These are phyloP conservation scores for Colletotrichum incanum DNA, from an alignment of 2,329 filamentous ascomycete species.

Conservation along the genomic window DNA sequence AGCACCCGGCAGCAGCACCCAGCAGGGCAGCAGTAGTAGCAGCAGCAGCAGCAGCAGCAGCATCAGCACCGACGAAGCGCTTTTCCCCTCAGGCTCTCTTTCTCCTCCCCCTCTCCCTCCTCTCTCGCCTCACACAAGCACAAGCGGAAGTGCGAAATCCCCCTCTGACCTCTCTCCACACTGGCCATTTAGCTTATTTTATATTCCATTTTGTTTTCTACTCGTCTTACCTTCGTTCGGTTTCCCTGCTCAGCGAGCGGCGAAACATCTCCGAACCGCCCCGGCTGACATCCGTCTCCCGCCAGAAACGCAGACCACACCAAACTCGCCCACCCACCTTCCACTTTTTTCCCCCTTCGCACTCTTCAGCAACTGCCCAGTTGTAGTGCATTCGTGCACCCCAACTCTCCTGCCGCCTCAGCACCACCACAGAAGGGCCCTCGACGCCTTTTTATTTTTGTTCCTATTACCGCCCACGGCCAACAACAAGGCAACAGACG, in stretches of 20 bases:
- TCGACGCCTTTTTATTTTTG: slow-evolving; percentile 5
- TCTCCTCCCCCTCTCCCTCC: neutral
- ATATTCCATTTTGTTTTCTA: slow-evolving; percentile 9
- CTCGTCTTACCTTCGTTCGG: neutral
- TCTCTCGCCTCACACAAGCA: slow-evolving; percentile 17
- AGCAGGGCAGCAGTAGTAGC: neutral
- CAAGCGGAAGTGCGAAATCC: slow-evolving; percentile 25
- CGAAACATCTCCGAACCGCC: slow-evolving; percentile 23
- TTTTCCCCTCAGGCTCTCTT: slow-evolving; percentile 9
- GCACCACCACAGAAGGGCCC: slow-evolving; percentile 16
- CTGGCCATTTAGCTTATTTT: slow-evolving; percentile 5
- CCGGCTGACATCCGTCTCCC: slow-evolving; percentile 30
- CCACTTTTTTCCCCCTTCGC: slow-evolving; percentile 43
- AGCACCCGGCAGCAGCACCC: neutral
- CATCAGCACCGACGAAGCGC: slow-evolving; percentile 8
- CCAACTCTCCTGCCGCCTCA: slow-evolving; percentile 44
- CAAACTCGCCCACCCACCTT: slow-evolving; percentile 31
- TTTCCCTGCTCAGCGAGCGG: slow-evolving; percentile 21
- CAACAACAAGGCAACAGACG: slow-evolving; percentile 28
- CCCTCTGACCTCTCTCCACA: slow-evolving; percentile 17
- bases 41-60: neutral
- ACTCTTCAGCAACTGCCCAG: slow-evolving; percentile 46
- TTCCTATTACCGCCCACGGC: slow-evolving; percentile 17
- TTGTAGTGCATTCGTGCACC: slow-evolving; percentile 35
- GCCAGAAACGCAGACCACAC: slow-evolving; percentile 30